Conservation (phyloP, 306 rosid species). For the Cicer bijugum region DNA sequence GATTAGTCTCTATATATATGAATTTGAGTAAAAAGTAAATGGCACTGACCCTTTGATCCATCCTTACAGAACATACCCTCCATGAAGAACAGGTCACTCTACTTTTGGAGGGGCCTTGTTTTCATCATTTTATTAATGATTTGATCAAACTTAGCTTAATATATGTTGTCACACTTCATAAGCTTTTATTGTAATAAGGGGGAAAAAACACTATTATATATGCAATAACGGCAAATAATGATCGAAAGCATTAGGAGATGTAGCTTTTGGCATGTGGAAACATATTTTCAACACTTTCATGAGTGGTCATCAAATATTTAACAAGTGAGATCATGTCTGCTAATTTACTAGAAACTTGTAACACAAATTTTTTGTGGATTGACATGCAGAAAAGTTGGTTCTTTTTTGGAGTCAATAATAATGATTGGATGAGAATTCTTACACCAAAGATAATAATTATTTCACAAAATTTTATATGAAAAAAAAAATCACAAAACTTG, state of each 20-base stretch:
- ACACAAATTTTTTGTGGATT: conserved; percentile 17
- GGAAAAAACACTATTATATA: conserved; percentile 39
- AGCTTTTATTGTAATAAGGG: conserved; percentile 18
- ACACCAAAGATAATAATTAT: background rate
- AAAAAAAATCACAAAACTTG: background rate
- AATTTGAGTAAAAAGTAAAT: conserved; percentile 17
- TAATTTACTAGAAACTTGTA: conserved; percentile 35
- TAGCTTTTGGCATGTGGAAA: conserved; percentile 51
- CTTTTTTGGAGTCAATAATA: background rate
- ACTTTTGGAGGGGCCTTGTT: conserved; percentile 43
- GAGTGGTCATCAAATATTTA: conserved; percentile 55
- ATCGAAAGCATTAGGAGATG: conserved; percentile 46
- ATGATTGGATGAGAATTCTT: conserved; percentile 25
- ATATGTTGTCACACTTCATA: conserved; percentile 44
- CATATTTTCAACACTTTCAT: conserved; percentile 47
- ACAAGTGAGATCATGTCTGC: conserved; percentile 44
- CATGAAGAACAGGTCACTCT: conserved; percentile 42
- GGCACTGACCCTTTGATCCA: conserved; percentile 46
- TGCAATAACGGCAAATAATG: conserved; percentile 49
- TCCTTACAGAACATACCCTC: conserved; percentile 41
- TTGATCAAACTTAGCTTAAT: conserved; percentile 42
- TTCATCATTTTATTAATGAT: conserved; percentile 50
- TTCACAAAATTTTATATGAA: background rate
- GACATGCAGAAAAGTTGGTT: conserved; percentile 31
- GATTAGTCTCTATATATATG: background rate